Conservation (phyloP, 495 filamentous ascomycete species). For the Penicillium lagena region DNA sequence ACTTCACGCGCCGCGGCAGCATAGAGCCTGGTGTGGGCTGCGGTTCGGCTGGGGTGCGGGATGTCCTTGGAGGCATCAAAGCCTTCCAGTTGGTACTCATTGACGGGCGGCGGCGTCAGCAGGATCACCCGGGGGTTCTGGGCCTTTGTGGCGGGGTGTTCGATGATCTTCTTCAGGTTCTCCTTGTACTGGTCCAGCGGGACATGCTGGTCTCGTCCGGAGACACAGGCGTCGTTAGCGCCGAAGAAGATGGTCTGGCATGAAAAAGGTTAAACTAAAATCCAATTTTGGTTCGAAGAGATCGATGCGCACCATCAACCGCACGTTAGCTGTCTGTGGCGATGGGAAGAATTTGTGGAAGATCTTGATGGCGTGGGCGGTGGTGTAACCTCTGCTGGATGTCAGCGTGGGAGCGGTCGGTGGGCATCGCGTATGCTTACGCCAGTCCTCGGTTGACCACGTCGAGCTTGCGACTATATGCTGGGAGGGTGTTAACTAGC, state of each 20-base stretch:
- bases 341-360: conserved; percentile 52
- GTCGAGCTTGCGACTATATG: conserved; percentile 58
- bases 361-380: conserved; percentile 53
- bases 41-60: conserved; percentile 49
- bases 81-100: conserved; percentile 60
- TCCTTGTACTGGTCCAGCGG: conserved; percentile 62
- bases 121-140: conserved; percentile 71
- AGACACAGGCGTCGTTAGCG: conserved; percentile 76
- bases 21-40: conserved; percentile 60
- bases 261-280: not conserved
- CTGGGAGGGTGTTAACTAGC: conserved; percentile 24
- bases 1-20: conserved; percentile 63
- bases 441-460: conserved; percentile 61
- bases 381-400: conserved; percentile 58
- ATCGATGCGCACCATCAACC: conserved; percentile 53
- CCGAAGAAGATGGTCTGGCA: conserved; percentile 75
- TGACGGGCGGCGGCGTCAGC: conserved; percentile 72
- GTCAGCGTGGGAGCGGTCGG: not conserved
- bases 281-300: not conserved
- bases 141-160: conserved; percentile 57
- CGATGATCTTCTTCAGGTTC: conserved; percentile 64
- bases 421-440: conserved; percentile 20
- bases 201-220: conserved; percentile 61
- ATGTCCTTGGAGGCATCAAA: conserved; percentile 17
- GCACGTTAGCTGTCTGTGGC: conserved; percentile 49